Evolutionary conservation across 2,329 filamentous ascomycete species (phyloP), one percentile per base, ranked within the genome.

Genomic region (Exophiala sp.): DNA sequence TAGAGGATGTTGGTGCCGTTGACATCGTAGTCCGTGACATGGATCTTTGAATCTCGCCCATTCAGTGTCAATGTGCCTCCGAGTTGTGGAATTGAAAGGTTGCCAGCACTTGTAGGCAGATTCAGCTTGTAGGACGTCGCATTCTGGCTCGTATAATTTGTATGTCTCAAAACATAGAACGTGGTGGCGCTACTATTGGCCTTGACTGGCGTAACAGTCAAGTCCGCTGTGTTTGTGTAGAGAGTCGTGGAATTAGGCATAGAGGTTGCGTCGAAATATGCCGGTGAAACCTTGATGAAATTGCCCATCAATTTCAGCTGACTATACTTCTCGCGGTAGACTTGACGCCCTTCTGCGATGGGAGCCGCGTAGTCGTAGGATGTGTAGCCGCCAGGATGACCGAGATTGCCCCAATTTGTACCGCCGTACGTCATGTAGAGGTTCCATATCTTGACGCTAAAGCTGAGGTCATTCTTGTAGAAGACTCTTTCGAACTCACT

Each of bases 331-430:
- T 91, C 87, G 1, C 87, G 79, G 24, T 77, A 72, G 2, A 92
- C 74, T 1, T 79, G 79, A 20, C 88, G 79, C 39, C 88, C 83
- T 65, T 94, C 89, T 1, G 79, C 77, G 48, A 92, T 89, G 5
- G 77, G 73, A 3, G 83, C 76, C 4, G 80, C 79, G 61, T 84
- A 85, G 62, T 85, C 81, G 63, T 85, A 85, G 3, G 75, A 79
- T 0, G 75, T 77, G 61, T 82, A 82, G 55, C 82, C 79, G 44
- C 82, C 81, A 0, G 77, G 78, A 60, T 89, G 82, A 0, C 88
- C 86, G 3, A 89, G 69, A 58, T 90, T 91, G 0, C 88, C 88
- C 89, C 88, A 92, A 66, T 92, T 94, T 0, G 88, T 91, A 5
- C 88, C 89, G 11, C 89, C 89, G 60, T 68, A 61, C 65, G 84